phyloP scores from a whole-genome alignment of 106 monocot species.

The Triglochin maritima region DNA sequence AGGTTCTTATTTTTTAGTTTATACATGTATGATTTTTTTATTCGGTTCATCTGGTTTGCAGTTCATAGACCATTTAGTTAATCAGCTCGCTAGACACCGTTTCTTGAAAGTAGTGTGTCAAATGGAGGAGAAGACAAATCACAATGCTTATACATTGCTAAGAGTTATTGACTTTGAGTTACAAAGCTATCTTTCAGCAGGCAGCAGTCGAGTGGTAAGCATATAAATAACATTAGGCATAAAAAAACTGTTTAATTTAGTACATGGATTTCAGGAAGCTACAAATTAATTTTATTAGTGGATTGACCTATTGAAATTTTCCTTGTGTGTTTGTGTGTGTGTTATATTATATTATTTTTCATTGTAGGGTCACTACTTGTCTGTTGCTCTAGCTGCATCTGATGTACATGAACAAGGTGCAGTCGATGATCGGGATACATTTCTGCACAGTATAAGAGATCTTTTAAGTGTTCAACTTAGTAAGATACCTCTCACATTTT shows the following conservation, averaged over 20 bases:
- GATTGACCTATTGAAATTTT: too few relatives aligned
- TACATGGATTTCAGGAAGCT: too few relatives aligned
- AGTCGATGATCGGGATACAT: slow-evolving; percentile 86
- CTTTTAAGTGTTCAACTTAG: slow-evolving; percentile 74
- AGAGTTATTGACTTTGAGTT: slow-evolving; percentile 78
- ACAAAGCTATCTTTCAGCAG: slow-evolving; percentile 57
- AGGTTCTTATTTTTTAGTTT: background rate
- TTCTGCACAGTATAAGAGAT: slow-evolving; percentile 87
- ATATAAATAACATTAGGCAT: background rate
- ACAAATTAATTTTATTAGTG: too few relatives aligned
- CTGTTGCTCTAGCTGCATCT: slow-evolving; percentile 66
- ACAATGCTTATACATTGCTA: slow-evolving; percentile 70
- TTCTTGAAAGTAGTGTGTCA: slow-evolving; percentile 85
- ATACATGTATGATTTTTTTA: background rate
- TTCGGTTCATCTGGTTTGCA: slow-evolving; percentile 11
- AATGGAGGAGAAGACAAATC: slow-evolving; percentile 57
- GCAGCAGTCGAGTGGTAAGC: slow-evolving; percentile 69
- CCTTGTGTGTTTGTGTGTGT: too few relatives aligned
- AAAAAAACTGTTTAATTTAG: too few relatives aligned
- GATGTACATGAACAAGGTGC: slow-evolving; percentile 90
- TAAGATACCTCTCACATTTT: slow-evolving; percentile 9
- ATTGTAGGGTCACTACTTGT: slow-evolving; percentile 48
- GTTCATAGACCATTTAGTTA: slow-evolving; percentile 68
- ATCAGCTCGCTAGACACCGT: slow-evolving; percentile 81
- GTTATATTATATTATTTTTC: background rate